Evolutionary conservation across 352 stramenopile species (phyloP).

Genomic region (Phytophthora chlamydospora): DNA sequence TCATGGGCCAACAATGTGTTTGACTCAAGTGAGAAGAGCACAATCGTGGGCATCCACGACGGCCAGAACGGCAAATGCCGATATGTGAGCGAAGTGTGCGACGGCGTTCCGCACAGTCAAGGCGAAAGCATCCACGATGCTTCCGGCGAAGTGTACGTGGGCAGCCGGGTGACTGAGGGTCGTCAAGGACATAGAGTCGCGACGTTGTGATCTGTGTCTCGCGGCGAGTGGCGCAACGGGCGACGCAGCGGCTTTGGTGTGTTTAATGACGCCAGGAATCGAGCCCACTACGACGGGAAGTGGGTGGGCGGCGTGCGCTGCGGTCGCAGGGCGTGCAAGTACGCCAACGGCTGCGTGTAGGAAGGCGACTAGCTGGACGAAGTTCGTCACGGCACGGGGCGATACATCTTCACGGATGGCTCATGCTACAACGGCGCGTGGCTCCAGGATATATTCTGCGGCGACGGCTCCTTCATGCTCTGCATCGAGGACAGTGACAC

Average conservation of each 20-base stretch:
- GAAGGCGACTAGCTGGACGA: constrained; percentile 86
- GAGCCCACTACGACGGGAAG: constrained; percentile 80
- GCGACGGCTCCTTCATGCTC: constrained; percentile 71
- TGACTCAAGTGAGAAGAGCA: constrained; percentile 14
- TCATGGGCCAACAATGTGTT: constrained; percentile 42
- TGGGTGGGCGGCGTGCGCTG: constrained; percentile 85
- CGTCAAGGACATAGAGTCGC: constrained; percentile 57
- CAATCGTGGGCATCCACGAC: constrained; percentile 61
- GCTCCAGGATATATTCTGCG: constrained; percentile 75
- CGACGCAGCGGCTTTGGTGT: constrained; percentile 85
- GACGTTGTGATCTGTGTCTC: constrained; percentile 78
- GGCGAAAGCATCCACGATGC: constrained; percentile 49
- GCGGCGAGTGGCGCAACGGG: constrained; percentile 83
- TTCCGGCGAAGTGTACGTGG: constrained; percentile 57
- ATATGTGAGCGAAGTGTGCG: constrained; percentile 52
- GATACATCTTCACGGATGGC: constrained; percentile 75
- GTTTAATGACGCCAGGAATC: constrained; percentile 59
- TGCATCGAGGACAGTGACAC: constrained; percentile 34
- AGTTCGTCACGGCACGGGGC: constrained; percentile 76
- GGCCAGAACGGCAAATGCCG: constrained; percentile 45
- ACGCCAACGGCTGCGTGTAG: constrained; percentile 74
- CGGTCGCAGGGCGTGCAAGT: constrained; percentile 59
- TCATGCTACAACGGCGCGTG: constrained; percentile 88
- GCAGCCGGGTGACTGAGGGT: constrained; percentile 49
- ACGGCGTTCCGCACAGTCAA: constrained; percentile 58